Percentiles rank a stretch among this genome's conserved stretches.
phyloP scores from a whole-genome alignment of 1,284 basidiomycete genomes.

The Volvariella volvacea region DNA sequence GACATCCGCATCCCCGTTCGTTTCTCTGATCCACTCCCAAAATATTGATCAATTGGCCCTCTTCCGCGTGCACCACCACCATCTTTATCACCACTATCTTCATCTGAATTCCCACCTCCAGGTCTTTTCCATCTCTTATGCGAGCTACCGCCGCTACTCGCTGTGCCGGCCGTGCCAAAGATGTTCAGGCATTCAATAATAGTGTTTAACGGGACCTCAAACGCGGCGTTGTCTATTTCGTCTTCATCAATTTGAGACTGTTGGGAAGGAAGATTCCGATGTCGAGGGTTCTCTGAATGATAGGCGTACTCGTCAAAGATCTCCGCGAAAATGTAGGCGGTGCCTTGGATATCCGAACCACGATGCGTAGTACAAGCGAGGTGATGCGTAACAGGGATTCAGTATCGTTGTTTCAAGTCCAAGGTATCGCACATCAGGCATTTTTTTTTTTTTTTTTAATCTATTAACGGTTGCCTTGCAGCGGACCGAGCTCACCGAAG shows the following conservation, averaged over 20 bases:
- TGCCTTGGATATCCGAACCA: constrained; percentile 40
- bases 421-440: too few species aligned
- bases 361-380: not conserved
- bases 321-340: constrained; percentile 76
- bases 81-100: constrained; percentile 19
- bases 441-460: too few species aligned
- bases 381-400: too few species aligned
- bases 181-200: constrained; percentile 88
- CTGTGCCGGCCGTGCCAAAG: constrained; percentile 71
- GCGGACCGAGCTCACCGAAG: too few species aligned
- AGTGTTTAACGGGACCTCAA: constrained; percentile 79
- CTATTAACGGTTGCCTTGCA: too few species aligned
- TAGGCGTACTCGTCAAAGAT: constrained; percentile 77
- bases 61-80: constrained; percentile 12
- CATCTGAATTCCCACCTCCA: constrained; percentile 40
- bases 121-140: constrained; percentile 42
- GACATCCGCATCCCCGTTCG: constrained; percentile 81
- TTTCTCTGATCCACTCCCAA: constrained; percentile 46
- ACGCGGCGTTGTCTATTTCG: constrained; percentile 36
- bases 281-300: constrained; percentile 29
- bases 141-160: constrained; percentile 19
- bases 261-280: constrained; percentile 10
- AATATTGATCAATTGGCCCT: constrained; percentile 41
- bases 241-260: constrained; percentile 23
- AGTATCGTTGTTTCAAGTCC: too few species aligned